phyloP scores from a whole-genome alignment of 306 rosid genomes.

The Prunus mira region DNA sequence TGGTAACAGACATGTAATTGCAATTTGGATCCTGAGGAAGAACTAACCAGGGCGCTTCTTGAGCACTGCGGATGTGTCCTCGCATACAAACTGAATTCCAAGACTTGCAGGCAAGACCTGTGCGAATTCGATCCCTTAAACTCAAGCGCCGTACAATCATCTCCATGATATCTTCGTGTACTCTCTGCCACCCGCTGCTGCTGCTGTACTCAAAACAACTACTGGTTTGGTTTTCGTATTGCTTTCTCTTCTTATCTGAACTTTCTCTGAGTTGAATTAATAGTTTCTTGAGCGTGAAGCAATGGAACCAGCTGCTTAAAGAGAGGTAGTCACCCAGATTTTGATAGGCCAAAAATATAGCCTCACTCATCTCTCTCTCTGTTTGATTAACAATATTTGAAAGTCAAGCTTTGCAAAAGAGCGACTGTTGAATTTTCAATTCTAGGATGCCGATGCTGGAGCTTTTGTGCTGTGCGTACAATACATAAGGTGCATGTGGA shows the following conservation, averaged over 20 bases:
- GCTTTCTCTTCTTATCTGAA: neutral
- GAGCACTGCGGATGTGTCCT: neutral
- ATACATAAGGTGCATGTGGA: no score
- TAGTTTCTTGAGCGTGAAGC: neutral
- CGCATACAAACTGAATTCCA: neutral
- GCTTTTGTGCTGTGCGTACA: no score
- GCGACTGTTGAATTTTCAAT: no score
- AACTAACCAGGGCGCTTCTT: neutral
- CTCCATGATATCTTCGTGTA: neutral
- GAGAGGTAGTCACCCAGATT: neutral
- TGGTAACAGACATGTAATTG: neutral
- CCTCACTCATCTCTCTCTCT: neutral
- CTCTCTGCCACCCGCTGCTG: neutral
- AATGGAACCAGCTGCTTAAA: neutral
- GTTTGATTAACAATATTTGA: no score
- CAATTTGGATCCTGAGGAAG: neutral
- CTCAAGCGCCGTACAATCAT: neutral
- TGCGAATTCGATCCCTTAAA: neutral
- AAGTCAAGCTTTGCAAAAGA: no score
- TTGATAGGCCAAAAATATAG: neutral
- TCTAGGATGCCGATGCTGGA: no score
- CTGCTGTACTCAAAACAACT: no score
- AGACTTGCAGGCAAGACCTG: neutral
- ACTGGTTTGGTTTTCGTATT: neutral
- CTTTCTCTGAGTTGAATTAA: no score